Base-by-base conservation (phyloP, 768 basidiomycete genomes). In the Jaapia argillacea region DNA sequence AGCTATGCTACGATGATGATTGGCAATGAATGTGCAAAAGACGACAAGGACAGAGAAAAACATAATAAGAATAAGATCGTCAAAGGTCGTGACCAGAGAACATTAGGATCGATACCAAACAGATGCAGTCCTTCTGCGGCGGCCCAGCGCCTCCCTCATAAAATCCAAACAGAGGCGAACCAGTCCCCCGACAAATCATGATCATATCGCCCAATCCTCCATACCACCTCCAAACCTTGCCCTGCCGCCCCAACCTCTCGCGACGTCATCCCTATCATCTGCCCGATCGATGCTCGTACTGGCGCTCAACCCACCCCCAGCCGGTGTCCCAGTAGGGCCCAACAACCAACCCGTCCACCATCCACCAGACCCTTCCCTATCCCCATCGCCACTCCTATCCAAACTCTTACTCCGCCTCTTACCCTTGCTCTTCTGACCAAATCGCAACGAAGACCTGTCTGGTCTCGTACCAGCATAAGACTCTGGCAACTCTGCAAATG, bases 401-500 rank as follows among this genome's bases (percentile, higher is more conserved):
- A 58, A 65, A 16, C 54, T 54, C 51, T 66, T 60, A 39, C 55
- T 45, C 44, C 45, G 46, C 47, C 45, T 46, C 24, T 47, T 47
- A 22, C 16, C 45, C 46, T 42, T 46, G 44, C 38, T 43, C 45
- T 41, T 47, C 22, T n/a, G 24, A 24, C 23, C 41, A 16, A 16
- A 7, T 49, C 51, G 56, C 48, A 48, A 47, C 65, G 60, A 39
- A 42, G 51, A 26, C 48, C 58, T 13, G 54, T 60, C 41, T 52
- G 57, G 46, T 53, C 57, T 44, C 21, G 61, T 60, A 6, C 60
- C 56, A 42, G 72, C 65, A 48, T 81, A 79, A 26, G 77, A 74
- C 59, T 85, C 84, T 0, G 84, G 83, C 39, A 82, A 65, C 61
- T 79, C 71, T 26, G 83, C 83, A 50, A 88, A 88, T 47, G 79